A percentile compares a stretch with the other conserved stretches of the same genome.
phyloP scores from a whole-genome alignment of 1,284 basidiomycete species.

The Papiliotrema fonsecae region DNA sequence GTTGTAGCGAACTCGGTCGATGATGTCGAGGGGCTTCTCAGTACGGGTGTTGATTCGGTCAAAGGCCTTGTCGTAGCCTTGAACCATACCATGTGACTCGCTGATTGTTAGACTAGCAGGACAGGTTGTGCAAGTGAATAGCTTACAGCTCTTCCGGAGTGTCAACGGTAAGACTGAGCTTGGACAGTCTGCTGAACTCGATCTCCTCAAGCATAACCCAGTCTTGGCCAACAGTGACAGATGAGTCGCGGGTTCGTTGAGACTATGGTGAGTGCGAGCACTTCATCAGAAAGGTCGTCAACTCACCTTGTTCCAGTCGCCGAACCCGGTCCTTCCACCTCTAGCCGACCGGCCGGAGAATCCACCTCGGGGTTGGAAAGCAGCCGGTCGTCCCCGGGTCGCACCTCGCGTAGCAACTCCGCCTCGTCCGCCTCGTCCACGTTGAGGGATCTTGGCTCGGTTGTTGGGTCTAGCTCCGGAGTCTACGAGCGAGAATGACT shows the following conservation, averaged over 20 bases:
- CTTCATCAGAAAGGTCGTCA: not conserved
- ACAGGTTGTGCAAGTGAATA: not conserved
- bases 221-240: conserved; percentile 83
- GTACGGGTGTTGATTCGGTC: conserved; percentile 94
- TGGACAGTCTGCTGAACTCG: conserved; percentile 88
- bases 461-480: conserved; percentile 46
- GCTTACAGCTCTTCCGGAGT: conserved; percentile 80
- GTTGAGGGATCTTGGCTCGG: conserved; percentile 14
- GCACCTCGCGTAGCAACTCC: conserved; percentile 46
- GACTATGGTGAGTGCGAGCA: conserved; percentile 53
- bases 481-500: conserved; percentile 94
- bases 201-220: conserved; percentile 97
- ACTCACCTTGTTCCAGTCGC: conserved; percentile 84
- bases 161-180: conserved; percentile 87
- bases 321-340: conserved; percentile 75
- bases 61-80: conserved; percentile 90
- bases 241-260: conserved; percentile 86
- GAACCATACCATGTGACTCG: conserved; percentile 82
- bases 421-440: conserved; percentile 42
- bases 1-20: conserved; percentile 96
- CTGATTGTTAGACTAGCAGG: conserved; percentile 47
- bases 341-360: conserved; percentile 52
- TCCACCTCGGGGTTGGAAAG: conserved; percentile 32
- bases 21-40: conserved; percentile 80
- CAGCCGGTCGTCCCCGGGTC: conserved; percentile 26